Evolutionary conservation across 768 basidiomycete genomes (phyloP).

Genomic region (Pseudohyphozyma bogoriensis): DNA sequence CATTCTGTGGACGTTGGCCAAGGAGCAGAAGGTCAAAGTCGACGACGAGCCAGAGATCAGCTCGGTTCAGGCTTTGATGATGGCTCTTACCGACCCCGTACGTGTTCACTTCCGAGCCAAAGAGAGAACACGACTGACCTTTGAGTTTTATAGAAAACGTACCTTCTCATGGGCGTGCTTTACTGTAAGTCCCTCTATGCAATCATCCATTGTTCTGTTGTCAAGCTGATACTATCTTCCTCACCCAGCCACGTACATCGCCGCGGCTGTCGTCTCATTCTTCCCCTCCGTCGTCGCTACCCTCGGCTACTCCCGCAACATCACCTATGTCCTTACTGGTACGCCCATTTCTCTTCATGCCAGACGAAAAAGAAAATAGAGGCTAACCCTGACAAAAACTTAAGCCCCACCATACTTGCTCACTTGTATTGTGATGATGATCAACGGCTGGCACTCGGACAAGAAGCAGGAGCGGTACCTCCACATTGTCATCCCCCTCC

Average conservation of each 20-base stretch:
- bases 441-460: constrained; percentile 52
- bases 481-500: constrained; percentile 50
- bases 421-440: constrained; percentile 6
- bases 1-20: not conserved
- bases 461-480: constrained; percentile 57
- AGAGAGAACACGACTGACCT: too few relatives aligned
- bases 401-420: constrained; percentile 28
- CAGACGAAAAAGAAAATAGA: too few relatives aligned
- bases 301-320: constrained; percentile 32
- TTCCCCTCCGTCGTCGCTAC: constrained; percentile 35
- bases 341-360: too few relatives aligned
- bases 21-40: not conserved
- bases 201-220: too few relatives aligned
- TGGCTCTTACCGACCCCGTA: not conserved
- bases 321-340: constrained; percentile 30
- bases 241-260: not conserved
- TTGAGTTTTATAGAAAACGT: too few relatives aligned
- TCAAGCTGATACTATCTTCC: too few relatives aligned
- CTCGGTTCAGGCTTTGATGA: not conserved
- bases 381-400: too few relatives aligned
- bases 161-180: not conserved
- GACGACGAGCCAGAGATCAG: not conserved
- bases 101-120: too few relatives aligned
- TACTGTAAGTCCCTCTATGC: too few relatives aligned
- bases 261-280: constrained; percentile 16